Percentiles rank a stretch among this genome's conserved stretches.
Evolutionary conservation across 148 eudicot genomes (phyloP).

Genomic region (Euryodendron excelsum): DNA sequence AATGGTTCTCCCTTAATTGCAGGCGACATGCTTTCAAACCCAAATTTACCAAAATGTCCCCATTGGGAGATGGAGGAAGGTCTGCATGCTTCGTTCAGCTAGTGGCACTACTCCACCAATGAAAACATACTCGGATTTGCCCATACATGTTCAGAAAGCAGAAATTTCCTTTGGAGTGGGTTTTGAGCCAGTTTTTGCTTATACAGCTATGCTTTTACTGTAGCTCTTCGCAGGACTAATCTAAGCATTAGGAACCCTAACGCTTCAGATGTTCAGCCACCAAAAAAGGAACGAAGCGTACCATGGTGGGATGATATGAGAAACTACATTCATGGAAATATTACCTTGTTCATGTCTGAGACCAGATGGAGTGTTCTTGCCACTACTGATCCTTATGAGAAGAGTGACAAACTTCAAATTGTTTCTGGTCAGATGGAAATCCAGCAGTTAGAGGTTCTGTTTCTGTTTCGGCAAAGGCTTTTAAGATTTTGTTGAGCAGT

Average conservation of each 20-base stretch:
- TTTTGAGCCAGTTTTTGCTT: conserved; percentile 85
- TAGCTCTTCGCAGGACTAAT: conserved; percentile 96
- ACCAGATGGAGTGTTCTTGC: conserved; percentile 75
- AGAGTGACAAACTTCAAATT: conserved; percentile 70
- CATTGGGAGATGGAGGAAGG: conserved; percentile 92
- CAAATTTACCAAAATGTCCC: conserved; percentile 80
- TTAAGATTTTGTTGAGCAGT: conserved; percentile 82
- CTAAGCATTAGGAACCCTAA: conserved; percentile 77
- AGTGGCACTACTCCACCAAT: conserved; percentile 96
- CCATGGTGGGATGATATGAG: conserved; percentile 99
- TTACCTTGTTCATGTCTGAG: conserved; percentile 70
- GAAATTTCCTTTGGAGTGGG: conserved; percentile 90
- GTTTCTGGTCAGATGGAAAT: conserved; percentile 69
- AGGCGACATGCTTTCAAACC: conserved; percentile 97
- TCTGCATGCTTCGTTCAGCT: conserved; percentile 78
- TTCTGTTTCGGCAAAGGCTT: conserved; percentile 57
- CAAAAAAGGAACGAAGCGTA: conserved; percentile 86
- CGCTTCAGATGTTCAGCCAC: conserved; percentile 50
- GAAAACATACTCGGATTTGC: conserved; percentile 80
- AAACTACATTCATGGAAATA: conserved; percentile 82
- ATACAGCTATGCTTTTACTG: conserved; percentile 90
- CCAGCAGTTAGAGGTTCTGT: conserved; percentile 89
- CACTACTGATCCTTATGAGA: conserved; percentile 92
- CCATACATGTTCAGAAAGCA: conserved; percentile 75
- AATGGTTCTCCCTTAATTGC: conserved; percentile 23